Evolutionary conservation across 495 filamentous ascomycete genomes (phyloP).

Genomic region (Cercophora newfieldiana): DNA sequence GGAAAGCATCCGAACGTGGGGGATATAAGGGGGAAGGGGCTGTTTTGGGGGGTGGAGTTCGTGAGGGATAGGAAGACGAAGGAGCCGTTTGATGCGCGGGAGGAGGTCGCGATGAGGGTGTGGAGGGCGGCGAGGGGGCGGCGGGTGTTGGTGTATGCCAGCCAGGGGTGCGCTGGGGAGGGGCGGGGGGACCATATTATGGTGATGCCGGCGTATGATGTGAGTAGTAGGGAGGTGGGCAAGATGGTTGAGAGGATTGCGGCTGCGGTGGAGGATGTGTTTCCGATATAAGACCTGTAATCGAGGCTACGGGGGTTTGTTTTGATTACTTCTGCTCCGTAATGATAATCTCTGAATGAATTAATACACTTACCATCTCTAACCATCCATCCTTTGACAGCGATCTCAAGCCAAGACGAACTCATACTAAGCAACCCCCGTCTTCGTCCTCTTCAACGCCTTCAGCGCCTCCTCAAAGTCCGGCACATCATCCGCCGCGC

Average conservation of each 20-base stretch:
- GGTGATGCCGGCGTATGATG: constrained; percentile 46
- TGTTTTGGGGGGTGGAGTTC: constrained; percentile 64
- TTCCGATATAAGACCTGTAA: not conserved
- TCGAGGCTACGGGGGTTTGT: not conserved
- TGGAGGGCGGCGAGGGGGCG: constrained; percentile 50
- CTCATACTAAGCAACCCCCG: constrained; percentile 22
- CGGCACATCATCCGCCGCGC: constrained; percentile 49
- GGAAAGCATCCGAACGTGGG: constrained; percentile 56
- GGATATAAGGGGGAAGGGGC: constrained; percentile 61
- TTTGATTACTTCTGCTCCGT: not conserved
- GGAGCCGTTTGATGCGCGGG: constrained; percentile 45
- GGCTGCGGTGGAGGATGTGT: constrained; percentile 21
- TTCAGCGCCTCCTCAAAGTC: constrained; percentile 50
- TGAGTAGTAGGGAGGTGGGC: constrained; percentile 11
- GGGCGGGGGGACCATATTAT: constrained; percentile 69
- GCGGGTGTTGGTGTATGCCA: constrained; percentile 66
- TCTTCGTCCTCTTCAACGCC: constrained; percentile 22
- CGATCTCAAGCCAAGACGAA: constrained; percentile 15
- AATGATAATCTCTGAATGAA: not conserved
- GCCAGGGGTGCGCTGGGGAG: constrained; percentile 64
- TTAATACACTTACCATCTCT: not conserved
- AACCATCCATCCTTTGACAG: constrained; percentile 10
- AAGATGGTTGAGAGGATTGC: constrained; percentile 25
- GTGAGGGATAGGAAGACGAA: constrained; percentile 53
- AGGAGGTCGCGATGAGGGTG: constrained; percentile 46